Percentiles rank a stretch among this genome's conserved stretches.
Conservation (phyloP, 2,329 filamentous ascomycete genomes). For the Chrysosphaeria jannelii region DNA sequence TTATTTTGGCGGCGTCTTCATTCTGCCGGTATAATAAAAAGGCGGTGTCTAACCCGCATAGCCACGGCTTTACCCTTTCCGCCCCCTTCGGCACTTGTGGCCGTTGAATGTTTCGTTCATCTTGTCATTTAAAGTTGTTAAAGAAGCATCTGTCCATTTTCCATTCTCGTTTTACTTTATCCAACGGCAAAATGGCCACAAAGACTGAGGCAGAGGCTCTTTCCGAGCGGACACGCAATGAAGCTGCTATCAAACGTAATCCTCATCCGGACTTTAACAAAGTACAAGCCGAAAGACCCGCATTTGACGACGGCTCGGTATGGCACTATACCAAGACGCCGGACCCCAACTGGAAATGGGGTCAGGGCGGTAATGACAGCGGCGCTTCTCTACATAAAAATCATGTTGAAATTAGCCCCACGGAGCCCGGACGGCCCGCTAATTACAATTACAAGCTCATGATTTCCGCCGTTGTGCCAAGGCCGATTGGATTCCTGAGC, state of each 20-base stretch:
- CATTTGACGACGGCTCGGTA: constrained; percentile 14
- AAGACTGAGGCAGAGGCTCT: no score
- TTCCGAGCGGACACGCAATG: no score
- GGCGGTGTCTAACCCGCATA: no score
- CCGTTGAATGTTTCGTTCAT: no score
- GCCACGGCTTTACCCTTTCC: no score
- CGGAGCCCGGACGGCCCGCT: constrained; percentile 34
- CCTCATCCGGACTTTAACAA: constrained; percentile 47
- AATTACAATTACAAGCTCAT: constrained; percentile 74
- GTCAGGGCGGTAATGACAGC: constrained; percentile 28
- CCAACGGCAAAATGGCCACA: no score
- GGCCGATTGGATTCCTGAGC: constrained; percentile 41
- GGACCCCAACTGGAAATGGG: constrained; percentile 33
- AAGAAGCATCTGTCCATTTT: no score
- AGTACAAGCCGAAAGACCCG: constrained; percentile 33
- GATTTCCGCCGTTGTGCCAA: constrained; percentile 54
- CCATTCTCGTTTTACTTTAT: no score
- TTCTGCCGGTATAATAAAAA: no score
- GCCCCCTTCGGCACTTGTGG: no score
- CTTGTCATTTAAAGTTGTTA: no score
- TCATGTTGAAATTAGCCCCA: constrained; percentile 58
- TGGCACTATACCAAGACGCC: constrained; percentile 31
- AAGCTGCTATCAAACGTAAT: constrained; percentile 21
- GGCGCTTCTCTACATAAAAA: constrained; percentile 10
- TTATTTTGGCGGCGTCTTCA: no score